Evolutionary conservation across 768 basidiomycete species (phyloP).

Genomic region (Lactarius sp.): DNA sequence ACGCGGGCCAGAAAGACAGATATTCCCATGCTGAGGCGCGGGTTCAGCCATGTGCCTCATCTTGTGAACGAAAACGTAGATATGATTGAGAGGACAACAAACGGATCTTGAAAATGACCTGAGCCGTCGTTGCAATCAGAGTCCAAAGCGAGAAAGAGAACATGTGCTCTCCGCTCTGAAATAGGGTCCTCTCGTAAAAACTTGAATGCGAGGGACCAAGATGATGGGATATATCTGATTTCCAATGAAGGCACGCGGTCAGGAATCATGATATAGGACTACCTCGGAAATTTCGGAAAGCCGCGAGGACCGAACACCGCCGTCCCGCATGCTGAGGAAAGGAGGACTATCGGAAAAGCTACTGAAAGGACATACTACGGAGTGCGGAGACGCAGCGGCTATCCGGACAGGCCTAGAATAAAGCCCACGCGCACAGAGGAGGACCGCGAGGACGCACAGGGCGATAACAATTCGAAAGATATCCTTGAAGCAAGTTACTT

Average conservation of each 20-base stretch:
- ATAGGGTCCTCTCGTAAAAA: no score
- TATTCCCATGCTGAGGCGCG: not conserved
- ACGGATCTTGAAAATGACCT: not conserved
- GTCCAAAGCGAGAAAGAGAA: not conserved
- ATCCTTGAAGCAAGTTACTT: no score
- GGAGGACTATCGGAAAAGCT: no score
- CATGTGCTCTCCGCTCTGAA: not conserved
- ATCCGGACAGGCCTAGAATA: no score
- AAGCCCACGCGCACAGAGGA: no score
- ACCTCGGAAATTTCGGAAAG: not conserved
- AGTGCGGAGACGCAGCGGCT: no score
- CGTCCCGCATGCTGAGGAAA: no score
- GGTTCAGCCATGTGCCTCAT: not conserved
- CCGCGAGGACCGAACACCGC: not conserved
- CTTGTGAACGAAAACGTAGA: not conserved
- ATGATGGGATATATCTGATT: not conserved
- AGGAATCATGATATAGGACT: not conserved
- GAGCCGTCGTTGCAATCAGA: not conserved
- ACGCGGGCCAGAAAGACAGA: not conserved
- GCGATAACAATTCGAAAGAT: no score
- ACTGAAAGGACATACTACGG: no score
- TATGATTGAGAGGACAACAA: not conserved
- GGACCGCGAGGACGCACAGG: no score
- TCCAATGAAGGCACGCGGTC: not conserved
- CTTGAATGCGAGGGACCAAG: no score